Base-by-base conservation (phyloP, 352 stramenopile species). In the Phytophthora melonis region DNA sequence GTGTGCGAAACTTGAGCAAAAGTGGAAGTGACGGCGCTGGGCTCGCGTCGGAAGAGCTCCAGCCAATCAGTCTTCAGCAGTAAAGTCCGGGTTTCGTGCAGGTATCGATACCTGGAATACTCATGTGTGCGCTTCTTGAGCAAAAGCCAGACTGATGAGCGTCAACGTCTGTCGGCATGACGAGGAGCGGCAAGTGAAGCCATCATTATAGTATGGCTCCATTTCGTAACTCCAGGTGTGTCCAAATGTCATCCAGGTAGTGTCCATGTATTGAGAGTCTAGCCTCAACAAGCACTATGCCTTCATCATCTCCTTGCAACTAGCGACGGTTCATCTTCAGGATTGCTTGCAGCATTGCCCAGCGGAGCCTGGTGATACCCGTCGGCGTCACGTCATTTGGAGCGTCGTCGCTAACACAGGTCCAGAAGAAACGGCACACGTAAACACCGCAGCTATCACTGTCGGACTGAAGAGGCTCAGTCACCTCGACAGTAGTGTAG, bases 401-500 rank as follows among this genome's bases (percentile, higher is more conserved):
- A 16, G 36, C 61, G 2, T 61, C 52, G 21, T 25, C 52, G 50
- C 21, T 41, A 16, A 68, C 61, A 32, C 36, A 47, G 9, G 19
- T 34, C 61, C 61, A 61, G 54, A 68, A 60, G n/a, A 54, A 41
- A 5, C 34, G 49, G 10, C 53, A 69, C 21, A 69, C 63, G 47
- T 54, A 64, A 14, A 70, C 63, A 9, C 63, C 53, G 8, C 63
- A 70, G 39, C 25, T 64, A 21, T 64, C 54, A 19, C 56, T 58
- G 13, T 70, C 63, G 6, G n/a, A 41, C 47, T 70, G 63, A 9
- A 54, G 2, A 58, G n/a, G n/a, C n/a, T n/a, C n/a, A n/a, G n/a
- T n/a, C n/a, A n/a, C n/a, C n/a, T n/a, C n/a, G n/a, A n/a, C n/a
- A n/a, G n/a, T n/a, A n/a, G n/a, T n/a, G n/a, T n/a, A n/a, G n/a